Conservation (phyloP, 768 basidiomycete genomes). For the Hortiboletus flavorubellus region DNA sequence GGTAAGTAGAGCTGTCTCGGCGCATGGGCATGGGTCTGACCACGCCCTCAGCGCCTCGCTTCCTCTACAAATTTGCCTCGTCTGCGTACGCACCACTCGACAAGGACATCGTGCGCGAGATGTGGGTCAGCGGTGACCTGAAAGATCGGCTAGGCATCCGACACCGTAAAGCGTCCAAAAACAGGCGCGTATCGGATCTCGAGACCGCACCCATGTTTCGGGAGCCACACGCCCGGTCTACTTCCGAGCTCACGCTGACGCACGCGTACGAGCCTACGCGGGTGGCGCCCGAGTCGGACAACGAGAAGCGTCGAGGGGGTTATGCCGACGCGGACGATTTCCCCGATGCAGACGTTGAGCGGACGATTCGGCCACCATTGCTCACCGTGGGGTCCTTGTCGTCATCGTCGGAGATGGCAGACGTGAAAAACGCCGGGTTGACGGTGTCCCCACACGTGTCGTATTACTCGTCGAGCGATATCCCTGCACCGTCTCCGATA, state of each 20-base stretch:
- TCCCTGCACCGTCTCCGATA: conserved; percentile 55
- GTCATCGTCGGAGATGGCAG: conserved; percentile 6
- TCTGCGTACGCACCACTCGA: conserved; percentile 77
- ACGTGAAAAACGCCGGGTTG: conserved; percentile 29
- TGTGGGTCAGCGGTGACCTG: conserved; percentile 81
- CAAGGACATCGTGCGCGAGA: conserved; percentile 89
- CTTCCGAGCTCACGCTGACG: conserved; percentile 52
- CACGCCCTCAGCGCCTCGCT: conserved; percentile 67
- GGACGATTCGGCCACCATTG: background rate
- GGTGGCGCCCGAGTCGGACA: conserved; percentile 26
- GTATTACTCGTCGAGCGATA: conserved; percentile 55
- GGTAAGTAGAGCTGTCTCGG: conserved; percentile 41
- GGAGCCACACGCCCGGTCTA: conserved; percentile 58
- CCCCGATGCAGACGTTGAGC: background rate
- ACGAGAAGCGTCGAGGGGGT: conserved; percentile 9
- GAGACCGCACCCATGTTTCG: conserved; percentile 75
- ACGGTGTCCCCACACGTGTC: conserved; percentile 44
- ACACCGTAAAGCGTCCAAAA: conserved; percentile 55
- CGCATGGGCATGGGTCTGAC: conserved; percentile 1
- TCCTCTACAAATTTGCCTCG: conserved; percentile 68
- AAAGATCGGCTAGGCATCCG: conserved; percentile 76
- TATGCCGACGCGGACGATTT: background rate
- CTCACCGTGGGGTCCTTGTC: conserved; percentile 6
- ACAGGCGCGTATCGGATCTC: conserved; percentile 34
- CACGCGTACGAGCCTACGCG: conserved; percentile 48